These are phyloP conservation scores for Candida ovalis DNA, from an alignment of 805 yeast genomes.

Conservation along the genomic window DNA sequence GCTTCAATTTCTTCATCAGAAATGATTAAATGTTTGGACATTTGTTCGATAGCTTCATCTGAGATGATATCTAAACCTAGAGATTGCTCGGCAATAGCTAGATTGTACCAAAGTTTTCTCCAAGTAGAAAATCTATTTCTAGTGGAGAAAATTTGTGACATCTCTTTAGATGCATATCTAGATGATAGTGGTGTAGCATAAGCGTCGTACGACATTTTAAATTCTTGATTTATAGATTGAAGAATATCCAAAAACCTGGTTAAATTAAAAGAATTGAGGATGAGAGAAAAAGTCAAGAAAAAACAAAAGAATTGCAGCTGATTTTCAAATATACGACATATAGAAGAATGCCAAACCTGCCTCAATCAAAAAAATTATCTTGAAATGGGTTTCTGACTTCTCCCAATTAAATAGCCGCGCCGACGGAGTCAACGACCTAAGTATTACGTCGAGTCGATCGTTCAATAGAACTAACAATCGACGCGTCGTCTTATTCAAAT, in stretches of 20 bases:
- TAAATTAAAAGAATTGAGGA: too few relatives aligned
- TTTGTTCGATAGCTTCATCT: conserved; percentile 87
- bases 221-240: neutral
- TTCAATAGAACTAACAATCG: neutral
- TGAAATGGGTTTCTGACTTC: neutral
- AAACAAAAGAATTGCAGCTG: too few relatives aligned
- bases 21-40: conserved; percentile 71
- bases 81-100: conserved; percentile 94
- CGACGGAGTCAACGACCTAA: neutral
- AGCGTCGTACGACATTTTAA: conserved; percentile 50
- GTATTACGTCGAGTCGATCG: neutral
- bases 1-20: conserved; percentile 89
- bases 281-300: too few relatives aligned
- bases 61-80: conserved; percentile 81
- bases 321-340: too few relatives aligned
- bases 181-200: conserved; percentile 93
- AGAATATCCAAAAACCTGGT: neutral
- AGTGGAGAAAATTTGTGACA: conserved; percentile 88
- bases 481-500: neutral
- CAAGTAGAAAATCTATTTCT: conserved; percentile 96
- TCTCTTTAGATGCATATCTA: conserved; percentile 96
- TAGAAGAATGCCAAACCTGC: neutral
- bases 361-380: neutral
- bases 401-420: neutral
- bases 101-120: conserved; percentile 95